These are phyloP conservation scores for Geranomyces variabilis DNA, from an alignment of 192 early-diverging fungal species.

Conservation along the genomic window DNA sequence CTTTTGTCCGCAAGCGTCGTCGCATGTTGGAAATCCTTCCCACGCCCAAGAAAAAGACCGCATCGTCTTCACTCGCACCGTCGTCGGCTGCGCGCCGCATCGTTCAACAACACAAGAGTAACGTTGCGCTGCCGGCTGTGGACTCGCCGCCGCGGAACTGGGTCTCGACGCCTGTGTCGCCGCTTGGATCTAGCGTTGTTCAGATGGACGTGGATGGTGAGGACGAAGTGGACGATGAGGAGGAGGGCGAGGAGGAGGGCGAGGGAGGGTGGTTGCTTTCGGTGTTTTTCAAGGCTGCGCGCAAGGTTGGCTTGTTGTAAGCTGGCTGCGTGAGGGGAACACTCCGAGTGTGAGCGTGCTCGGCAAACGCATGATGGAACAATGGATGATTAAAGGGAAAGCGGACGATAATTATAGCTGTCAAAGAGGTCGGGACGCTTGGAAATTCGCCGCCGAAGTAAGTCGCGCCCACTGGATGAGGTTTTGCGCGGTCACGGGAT, in stretches of 20 bases:
- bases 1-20: conserved; percentile 6
- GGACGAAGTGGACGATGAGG: conserved; percentile 1
- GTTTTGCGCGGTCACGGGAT: too few species aligned
- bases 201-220: conserved; percentile 7
- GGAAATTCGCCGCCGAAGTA: too few species aligned
- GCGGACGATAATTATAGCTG: too few species aligned
- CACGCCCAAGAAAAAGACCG: not conserved
- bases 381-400: too few species aligned
- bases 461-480: too few species aligned
- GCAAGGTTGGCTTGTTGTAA: conserved; percentile 23
- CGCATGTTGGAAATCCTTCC: not conserved
- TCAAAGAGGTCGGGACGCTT: too few species aligned
- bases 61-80: not conserved
- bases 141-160: too few species aligned
- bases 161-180: too few species aligned
- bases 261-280: conserved; percentile 28
- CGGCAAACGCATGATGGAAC: too few species aligned
- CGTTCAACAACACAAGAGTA: not conserved
- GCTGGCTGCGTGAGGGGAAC: not conserved
- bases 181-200: not conserved
- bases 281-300: conserved; percentile 25
- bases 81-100: not conserved
- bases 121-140: too few species aligned
- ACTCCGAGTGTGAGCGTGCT: too few species aligned
- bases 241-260: conserved; percentile 1